A percentile compares a stretch with the other conserved stretches of the same genome.
Evolutionary conservation across 1,139 yeast genomes (phyloP).

Genomic region (Hansenula lynferdii): DNA sequence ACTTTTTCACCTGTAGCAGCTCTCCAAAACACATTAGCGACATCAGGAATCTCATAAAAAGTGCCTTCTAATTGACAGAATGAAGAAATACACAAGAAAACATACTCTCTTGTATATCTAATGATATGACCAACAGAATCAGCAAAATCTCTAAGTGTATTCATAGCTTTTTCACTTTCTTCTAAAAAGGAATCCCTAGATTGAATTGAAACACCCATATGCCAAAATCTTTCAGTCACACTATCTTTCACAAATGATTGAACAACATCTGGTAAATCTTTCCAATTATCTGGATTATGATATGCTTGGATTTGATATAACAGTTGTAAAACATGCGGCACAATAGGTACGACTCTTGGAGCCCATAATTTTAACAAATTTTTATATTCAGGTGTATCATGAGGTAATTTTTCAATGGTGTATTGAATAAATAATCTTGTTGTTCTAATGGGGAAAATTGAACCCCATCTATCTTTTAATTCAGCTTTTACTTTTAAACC

Average conservation of each 20-base stretch:
- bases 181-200: constrained; percentile 93
- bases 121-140: constrained; percentile 98
- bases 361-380: constrained; percentile 79
- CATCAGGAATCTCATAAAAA: constrained; percentile 77
- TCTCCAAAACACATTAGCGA: constrained; percentile 72
- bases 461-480: constrained; percentile 88
- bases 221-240: constrained; percentile 95
- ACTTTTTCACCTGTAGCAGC: constrained; percentile 81
- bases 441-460: constrained; percentile 91
- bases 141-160: constrained; percentile 91
- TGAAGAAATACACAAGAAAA: constrained; percentile 84
- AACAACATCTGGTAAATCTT: constrained; percentile 78
- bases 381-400: constrained; percentile 69
- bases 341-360: constrained; percentile 86
- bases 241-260: constrained; percentile 86
- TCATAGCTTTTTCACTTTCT: constrained; percentile 91
- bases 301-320: constrained; percentile 90
- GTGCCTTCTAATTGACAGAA: constrained; percentile 89
- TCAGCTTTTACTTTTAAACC: constrained; percentile 73
- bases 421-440: constrained; percentile 93
- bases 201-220: constrained; percentile 93
- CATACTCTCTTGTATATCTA: constrained; percentile 93
- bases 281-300: constrained; percentile 92
- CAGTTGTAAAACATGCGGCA: constrained; percentile 86
- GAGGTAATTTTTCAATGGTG: constrained; percentile 85